Evolutionary conservation across 148 eudicot genomes (phyloP).

Genomic region (Vaccinium darrowii): DNA sequence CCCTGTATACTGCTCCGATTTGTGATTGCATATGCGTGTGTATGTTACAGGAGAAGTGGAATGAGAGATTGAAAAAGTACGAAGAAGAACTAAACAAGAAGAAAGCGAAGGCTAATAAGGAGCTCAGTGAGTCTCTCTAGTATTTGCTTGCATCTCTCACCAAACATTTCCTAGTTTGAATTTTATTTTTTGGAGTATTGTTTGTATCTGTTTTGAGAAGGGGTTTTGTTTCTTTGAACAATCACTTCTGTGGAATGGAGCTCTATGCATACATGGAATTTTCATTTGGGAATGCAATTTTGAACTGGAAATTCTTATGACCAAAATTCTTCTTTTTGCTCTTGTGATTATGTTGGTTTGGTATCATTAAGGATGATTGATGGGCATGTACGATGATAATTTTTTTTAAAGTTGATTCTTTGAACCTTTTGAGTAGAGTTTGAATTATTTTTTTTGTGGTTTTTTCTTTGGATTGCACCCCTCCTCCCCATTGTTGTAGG

Average conservation of each 20-base stretch:
- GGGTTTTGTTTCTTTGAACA: slow-evolving; percentile 13
- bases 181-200: neutral
- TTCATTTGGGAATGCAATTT: neutral
- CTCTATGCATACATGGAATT: neutral
- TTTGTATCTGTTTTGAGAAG: neutral
- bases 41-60: slow-evolving; percentile 47
- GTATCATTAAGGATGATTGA: neutral
- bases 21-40: neutral
- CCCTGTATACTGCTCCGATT: neutral
- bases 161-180: neutral
- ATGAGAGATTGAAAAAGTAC: slow-evolving; percentile 52
- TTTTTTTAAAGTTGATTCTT: neutral
- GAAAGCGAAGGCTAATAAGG: slow-evolving; percentile 14
- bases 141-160: neutral
- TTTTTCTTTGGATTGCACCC: neutral
- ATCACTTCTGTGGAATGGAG: slow-evolving; percentile 4
- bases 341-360: neutral
- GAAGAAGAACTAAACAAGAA: slow-evolving; percentile 40
- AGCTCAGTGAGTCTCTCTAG: slow-evolving; percentile 26
- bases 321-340: neutral
- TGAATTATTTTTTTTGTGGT: neutral
- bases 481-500: neutral
- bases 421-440: neutral
- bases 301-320: neutral
- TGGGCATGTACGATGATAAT: neutral